Evolutionary conservation across 306 rosid genomes (phyloP), one percentile per base, ranked within the genome.

Genomic region (Cucurbita maxima): DNA sequence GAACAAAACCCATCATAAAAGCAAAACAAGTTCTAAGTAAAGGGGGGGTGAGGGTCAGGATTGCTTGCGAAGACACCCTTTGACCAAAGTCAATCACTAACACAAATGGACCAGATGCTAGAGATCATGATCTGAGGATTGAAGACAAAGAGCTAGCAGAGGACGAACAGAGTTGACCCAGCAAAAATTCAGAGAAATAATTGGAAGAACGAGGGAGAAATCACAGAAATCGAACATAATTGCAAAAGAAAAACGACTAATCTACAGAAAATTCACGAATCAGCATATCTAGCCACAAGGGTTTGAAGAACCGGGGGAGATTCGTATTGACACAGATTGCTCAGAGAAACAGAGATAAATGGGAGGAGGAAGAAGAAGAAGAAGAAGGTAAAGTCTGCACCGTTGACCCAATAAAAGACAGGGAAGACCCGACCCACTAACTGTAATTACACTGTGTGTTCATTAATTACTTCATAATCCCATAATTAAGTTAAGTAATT

Each of bases 371-470:
- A 60, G 52, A 47, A 47, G 16, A 47, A 1, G 44, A 34, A 59
- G 48, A 61, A 61, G 50, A 63, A 38, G 69, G 22, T 1, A 9
- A n/a, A 5, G 51, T n/a, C 41, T 30, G 71, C 50, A 63, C 5
- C 51, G 71, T 63, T 63, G 71, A 63, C 71, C 34, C 71, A 63
- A 63, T 10, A 41, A 63, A 41, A 7, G 20, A 16, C n/a, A 41
- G 41, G 52, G 71, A 63, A 63, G 71, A 63, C 70, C 70, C 70
- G 71, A 63, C 70, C 70, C 70, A 63, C 11, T 63, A 63, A 63
- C 6, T 16, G 45, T 63, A 36, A 40, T 63, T 63, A 18, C 47
- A 36, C 20, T 34, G 4, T 13, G 37, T 0, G 43, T 5, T 20
- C 22, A 57, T 57, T 10, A 57, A 57, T 15, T 7, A 63, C 10